These are phyloP conservation scores for Hericium erinaceus DNA, from an alignment of 768 basidiomycete genomes.

Conservation along the genomic window DNA sequence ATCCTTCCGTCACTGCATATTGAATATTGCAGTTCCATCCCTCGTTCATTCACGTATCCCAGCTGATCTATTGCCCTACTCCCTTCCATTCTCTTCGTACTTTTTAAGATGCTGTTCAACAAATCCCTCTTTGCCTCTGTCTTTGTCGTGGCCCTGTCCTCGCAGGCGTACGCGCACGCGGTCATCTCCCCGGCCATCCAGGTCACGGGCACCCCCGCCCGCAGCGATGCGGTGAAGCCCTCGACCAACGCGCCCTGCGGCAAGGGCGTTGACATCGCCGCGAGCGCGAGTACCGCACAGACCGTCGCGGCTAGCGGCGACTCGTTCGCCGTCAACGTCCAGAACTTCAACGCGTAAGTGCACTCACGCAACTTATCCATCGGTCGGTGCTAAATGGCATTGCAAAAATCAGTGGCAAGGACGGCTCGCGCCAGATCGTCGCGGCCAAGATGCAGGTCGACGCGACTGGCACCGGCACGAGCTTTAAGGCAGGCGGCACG, in stretches of 20 bases:
- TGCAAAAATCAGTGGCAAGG: slow-evolving; percentile 26
- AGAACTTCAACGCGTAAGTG: slow-evolving; percentile 40
- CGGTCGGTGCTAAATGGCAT: background rate
- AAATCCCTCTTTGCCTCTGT: slow-evolving; percentile 20
- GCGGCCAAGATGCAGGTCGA: slow-evolving; percentile 29
- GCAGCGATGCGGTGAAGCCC: slow-evolving; percentile 21
- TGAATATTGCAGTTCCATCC: background rate
- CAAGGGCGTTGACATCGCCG: slow-evolving; percentile 28
- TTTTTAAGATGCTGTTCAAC: slow-evolving; percentile 15
- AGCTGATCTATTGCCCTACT: background rate
- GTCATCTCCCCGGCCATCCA: slow-evolving; percentile 34
- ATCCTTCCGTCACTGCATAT: background rate
- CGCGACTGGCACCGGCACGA: slow-evolving; percentile 25
- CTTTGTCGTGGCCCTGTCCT: slow-evolving; percentile 25
- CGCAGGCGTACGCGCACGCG: slow-evolving; percentile 37
- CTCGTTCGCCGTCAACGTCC: slow-evolving; percentile 32
- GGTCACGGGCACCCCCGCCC: slow-evolving; percentile 18
- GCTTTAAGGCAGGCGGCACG: slow-evolving; percentile 24
- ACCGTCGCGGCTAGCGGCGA: slow-evolving; percentile 22
- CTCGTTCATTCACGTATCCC: background rate
- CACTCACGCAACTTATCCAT: background rate
- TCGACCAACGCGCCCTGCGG: slow-evolving; percentile 31
- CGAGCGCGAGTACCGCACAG: slow-evolving; percentile 27
- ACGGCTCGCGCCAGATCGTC: slow-evolving; percentile 39
- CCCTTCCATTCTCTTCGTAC: background rate